Conservation (phyloP, 2,329 filamentous ascomycete genomes). For the Xylaria sp. region DNA sequence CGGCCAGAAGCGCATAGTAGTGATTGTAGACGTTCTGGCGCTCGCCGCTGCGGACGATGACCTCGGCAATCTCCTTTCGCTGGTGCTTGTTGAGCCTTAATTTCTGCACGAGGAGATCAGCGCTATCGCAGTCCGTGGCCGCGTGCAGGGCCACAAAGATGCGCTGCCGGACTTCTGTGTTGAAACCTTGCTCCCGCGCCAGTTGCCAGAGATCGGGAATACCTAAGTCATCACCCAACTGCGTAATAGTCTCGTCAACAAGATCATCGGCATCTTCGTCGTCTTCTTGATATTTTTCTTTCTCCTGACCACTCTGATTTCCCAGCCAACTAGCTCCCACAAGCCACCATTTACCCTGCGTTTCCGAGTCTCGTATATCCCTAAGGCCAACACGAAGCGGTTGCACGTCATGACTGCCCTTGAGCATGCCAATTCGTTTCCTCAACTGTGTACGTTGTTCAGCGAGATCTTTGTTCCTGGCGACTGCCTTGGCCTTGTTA, state of each 20-base stretch:
- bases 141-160: slow-evolving; percentile 94
- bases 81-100: slow-evolving; percentile 87
- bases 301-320: slow-evolving; percentile 37
- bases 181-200: slow-evolving; percentile 86
- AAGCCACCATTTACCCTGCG: slow-evolving; percentile 97
- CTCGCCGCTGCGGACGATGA: slow-evolving; percentile 87
- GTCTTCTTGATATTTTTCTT: slow-evolving; percentile 11
- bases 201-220: slow-evolving; percentile 77
- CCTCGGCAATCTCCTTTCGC: slow-evolving; percentile 85
- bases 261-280: slow-evolving; percentile 42
- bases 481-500: slow-evolving; percentile 84
- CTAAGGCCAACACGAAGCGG: slow-evolving; percentile 83
- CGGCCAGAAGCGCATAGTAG: slow-evolving; percentile 89
- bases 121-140: slow-evolving; percentile 84
- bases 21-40: slow-evolving; percentile 88
- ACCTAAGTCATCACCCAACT: slow-evolving; percentile 58
- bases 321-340: slow-evolving; percentile 91
- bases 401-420: slow-evolving; percentile 66
- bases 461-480: slow-evolving; percentile 75
- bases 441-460: slow-evolving; percentile 91
- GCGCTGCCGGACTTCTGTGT: slow-evolving; percentile 85
- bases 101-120: slow-evolving; percentile 80
- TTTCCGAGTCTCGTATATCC: slow-evolving; percentile 85
- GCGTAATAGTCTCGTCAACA: slow-evolving; percentile 28
- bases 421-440: slow-evolving; percentile 84